Conservation (phyloP, 306 rosid genomes). For the Prunus mume region DNA sequence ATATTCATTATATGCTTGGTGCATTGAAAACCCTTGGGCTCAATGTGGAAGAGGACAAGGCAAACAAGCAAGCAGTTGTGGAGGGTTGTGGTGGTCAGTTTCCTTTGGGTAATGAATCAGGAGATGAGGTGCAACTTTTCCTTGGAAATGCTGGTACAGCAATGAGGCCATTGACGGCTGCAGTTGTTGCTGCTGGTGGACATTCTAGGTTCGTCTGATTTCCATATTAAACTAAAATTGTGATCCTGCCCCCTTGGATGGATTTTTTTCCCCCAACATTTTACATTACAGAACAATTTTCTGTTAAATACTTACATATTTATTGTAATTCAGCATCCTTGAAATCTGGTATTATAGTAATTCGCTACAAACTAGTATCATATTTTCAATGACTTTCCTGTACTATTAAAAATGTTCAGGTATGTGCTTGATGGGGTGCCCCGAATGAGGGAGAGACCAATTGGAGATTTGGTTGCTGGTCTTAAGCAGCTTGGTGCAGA, state of each 20-base stretch:
- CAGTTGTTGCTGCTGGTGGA: constrained; percentile 94
- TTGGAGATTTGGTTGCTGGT: constrained; percentile 91
- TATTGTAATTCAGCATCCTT: neutral
- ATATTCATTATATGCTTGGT: constrained; percentile 90
- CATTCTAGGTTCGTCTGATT: constrained; percentile 53
- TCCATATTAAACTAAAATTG: constrained; percentile 8
- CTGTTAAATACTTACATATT: neutral
- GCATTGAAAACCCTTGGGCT: constrained; percentile 88
- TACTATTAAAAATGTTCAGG: constrained; percentile 44
- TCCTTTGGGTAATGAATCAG: constrained; percentile 59
- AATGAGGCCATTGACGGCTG: constrained; percentile 98
- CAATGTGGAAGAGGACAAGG: constrained; percentile 70
- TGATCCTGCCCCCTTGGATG: neutral
- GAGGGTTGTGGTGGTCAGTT: constrained; percentile 91
- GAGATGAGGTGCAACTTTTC: constrained; percentile 76
- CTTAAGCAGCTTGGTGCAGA: constrained; percentile 97
- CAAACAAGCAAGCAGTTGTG: constrained; percentile 70
- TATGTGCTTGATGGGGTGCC: constrained; percentile 96
- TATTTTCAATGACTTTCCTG: constrained; percentile 10
- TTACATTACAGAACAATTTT: neutral
- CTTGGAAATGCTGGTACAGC: constrained; percentile 99
- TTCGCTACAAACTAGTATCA: neutral
- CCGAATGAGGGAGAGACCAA: constrained; percentile 99
- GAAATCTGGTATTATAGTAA: neutral
- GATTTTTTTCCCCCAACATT: neutral